phyloP scores from a whole-genome alignment of 2,329 filamentous ascomycete species.

The Pseudogymnoascus sp. region DNA sequence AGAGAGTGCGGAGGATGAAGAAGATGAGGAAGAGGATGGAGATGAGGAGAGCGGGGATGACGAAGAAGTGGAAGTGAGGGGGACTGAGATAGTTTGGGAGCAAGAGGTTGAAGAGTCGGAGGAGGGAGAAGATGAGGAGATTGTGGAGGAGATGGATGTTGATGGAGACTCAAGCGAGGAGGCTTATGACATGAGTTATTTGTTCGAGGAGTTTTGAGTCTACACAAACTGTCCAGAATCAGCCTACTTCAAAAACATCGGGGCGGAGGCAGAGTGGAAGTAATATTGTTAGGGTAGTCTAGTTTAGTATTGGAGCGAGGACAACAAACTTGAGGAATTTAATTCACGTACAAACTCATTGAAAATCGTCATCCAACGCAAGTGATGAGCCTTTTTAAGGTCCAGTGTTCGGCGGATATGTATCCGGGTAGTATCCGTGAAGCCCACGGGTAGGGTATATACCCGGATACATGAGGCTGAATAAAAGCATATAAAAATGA shows the following conservation, averaged over 20 bases:
- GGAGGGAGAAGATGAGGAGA: neutral
- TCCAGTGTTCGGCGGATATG: too few species aligned
- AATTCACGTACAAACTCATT: neutral
- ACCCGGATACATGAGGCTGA: too few species aligned
- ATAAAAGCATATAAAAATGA: too few species aligned
- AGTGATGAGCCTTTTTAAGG: too few species aligned
- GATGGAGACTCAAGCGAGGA: neutral
- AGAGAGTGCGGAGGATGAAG: neutral
- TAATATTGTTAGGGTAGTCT: neutral
- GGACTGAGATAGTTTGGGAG: neutral
- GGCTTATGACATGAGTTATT: neutral
- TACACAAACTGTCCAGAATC: neutral
- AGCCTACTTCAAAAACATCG: neutral
- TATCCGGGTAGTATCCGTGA: too few species aligned
- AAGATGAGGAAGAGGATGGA: neutral
- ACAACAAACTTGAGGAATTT: neutral
- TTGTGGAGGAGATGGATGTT: neutral
- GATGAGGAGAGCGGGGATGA: neutral
- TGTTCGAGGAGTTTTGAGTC: neutral
- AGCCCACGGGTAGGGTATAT: too few species aligned
- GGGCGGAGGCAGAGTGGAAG: neutral
- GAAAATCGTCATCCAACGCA: neutral
- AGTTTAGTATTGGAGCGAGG: neutral
- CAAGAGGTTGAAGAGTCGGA: neutral
- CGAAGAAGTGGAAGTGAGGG: neutral